Evolutionary conservation across 495 filamentous ascomycete species (phyloP).

Genomic region (Apodospora peruviana): DNA sequence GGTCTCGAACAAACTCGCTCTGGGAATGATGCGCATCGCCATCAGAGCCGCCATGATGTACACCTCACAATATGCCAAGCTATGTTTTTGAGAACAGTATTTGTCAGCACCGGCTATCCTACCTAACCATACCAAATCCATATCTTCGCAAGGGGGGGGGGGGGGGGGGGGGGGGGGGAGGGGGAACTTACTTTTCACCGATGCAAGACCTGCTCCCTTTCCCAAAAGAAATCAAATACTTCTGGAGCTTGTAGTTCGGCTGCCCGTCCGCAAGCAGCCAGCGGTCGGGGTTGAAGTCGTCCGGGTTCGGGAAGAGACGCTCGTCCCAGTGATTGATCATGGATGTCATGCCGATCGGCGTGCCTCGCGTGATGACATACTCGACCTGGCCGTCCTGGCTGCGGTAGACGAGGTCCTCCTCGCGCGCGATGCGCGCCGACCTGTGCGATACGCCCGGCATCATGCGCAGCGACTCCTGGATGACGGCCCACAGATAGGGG

Average conservation of each 20-base stretch:
- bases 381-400: slow-evolving; percentile 25
- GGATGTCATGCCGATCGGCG: slow-evolving; percentile 42
- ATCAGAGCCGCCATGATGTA: slow-evolving; percentile 24
- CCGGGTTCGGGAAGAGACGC: slow-evolving; percentile 41
- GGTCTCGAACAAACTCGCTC: slow-evolving; percentile 17
- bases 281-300: slow-evolving; percentile 44
- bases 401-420: slow-evolving; percentile 27
- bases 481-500: slow-evolving; percentile 41
- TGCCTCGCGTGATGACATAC: slow-evolving; percentile 25
- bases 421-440: slow-evolving; percentile 18
- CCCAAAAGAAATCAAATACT: slow-evolving; percentile 43
- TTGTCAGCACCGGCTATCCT: neutral
- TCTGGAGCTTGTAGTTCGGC: slow-evolving; percentile 32
- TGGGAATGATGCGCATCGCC: slow-evolving; percentile 18
- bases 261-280: slow-evolving; percentile 36
- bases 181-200: slow-evolving; percentile 39
- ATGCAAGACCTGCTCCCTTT: slow-evolving; percentile 46
- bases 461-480: slow-evolving; percentile 39
- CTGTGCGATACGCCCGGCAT: slow-evolving; percentile 31
- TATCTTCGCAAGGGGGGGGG: too few species aligned
- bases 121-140: too few species aligned
- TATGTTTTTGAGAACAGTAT: neutral
- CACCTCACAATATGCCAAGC: slow-evolving; percentile 28
- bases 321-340: slow-evolving; percentile 44
- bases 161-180: neutral